Percentiles rank a stretch among this genome's conserved stretches.
Evolutionary conservation across 176 grass and related monocot species (phyloP).

Genomic region (Zea luxurians): DNA sequence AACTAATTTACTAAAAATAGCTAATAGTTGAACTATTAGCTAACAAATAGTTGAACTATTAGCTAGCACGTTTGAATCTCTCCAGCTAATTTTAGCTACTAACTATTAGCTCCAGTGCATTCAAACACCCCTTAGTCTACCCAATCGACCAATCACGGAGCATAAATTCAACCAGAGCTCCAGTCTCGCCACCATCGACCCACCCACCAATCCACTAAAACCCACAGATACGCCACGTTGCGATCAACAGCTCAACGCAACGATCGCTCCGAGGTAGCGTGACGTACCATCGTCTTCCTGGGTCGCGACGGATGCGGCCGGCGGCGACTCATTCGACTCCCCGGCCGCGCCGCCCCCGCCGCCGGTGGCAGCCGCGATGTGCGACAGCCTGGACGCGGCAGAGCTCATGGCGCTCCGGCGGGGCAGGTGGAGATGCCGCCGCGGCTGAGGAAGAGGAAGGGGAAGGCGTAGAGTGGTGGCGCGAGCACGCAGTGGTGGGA

Average conservation of each 20-base stretch:
- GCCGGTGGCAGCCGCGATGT: conserved; percentile 45
- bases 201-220: conserved; percentile 25
- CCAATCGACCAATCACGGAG: conserved; percentile 17
- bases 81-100: too few species aligned
- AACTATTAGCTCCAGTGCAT: too few species aligned
- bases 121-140: not conserved
- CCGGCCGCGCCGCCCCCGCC: conserved; percentile 33
- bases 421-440: conserved; percentile 37
- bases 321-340: conserved; percentile 46
- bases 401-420: conserved; percentile 45
- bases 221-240: not conserved
- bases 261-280: conserved; percentile 4
- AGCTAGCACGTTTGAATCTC: too few species aligned
- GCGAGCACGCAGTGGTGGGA: conserved; percentile 41
- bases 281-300: conserved; percentile 72
- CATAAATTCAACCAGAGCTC: conserved; percentile 24
- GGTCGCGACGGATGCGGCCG: conserved; percentile 20
- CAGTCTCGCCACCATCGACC: conserved; percentile 16
- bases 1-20: too few species aligned
- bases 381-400: conserved; percentile 52
- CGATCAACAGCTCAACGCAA: not conserved
- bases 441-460: conserved; percentile 8
- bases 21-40: too few species aligned
- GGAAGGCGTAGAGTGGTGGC: conserved; percentile 5
- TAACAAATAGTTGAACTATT: too few species aligned